phyloP scores from a whole-genome alignment of 2,329 filamentous ascomycete genomes.

The Colletotrichum caudatum region DNA sequence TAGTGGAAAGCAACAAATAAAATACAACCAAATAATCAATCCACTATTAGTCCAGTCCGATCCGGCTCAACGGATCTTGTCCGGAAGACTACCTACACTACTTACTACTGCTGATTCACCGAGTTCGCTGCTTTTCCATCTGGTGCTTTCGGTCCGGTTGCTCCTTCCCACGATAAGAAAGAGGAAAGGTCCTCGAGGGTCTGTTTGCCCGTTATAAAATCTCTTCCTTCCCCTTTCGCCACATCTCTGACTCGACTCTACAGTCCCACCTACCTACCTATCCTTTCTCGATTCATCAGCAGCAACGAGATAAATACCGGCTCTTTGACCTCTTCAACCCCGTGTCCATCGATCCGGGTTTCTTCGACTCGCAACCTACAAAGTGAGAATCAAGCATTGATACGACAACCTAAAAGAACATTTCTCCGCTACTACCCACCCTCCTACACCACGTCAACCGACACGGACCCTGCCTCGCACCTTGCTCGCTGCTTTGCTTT shows the following conservation, averaged over 20 bases:
- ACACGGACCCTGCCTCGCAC: conserved; percentile 10
- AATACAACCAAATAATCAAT: background rate
- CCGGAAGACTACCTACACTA: background rate
- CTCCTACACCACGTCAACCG: conserved; percentile 3
- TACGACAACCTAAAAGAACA: background rate
- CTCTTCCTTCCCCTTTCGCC: conserved; percentile 16
- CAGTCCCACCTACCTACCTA: conserved; percentile 1
- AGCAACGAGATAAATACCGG: background rate
- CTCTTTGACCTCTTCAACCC: background rate
- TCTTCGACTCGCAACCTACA: background rate
- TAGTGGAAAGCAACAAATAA: background rate
- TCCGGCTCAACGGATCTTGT: conserved; percentile 28
- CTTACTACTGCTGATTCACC: conserved; percentile 2
- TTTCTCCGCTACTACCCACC: background rate
- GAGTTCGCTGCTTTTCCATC: conserved; percentile 15
- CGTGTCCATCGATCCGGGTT: conserved; percentile 1
- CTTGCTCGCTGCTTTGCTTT: background rate
- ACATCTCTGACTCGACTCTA: conserved; percentile 24
- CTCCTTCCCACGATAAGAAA: conserved; percentile 13
- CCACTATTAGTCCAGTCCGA: conserved; percentile 7
- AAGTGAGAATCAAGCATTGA: background rate
- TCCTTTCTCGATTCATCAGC: background rate
- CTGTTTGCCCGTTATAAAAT: conserved; percentile 27
- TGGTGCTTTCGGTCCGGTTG: conserved; percentile 10
- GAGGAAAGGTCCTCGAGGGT: background rate